phyloP scores from a whole-genome alignment of 2,329 filamentous ascomycete species.

The Alternaria brassicae region DNA sequence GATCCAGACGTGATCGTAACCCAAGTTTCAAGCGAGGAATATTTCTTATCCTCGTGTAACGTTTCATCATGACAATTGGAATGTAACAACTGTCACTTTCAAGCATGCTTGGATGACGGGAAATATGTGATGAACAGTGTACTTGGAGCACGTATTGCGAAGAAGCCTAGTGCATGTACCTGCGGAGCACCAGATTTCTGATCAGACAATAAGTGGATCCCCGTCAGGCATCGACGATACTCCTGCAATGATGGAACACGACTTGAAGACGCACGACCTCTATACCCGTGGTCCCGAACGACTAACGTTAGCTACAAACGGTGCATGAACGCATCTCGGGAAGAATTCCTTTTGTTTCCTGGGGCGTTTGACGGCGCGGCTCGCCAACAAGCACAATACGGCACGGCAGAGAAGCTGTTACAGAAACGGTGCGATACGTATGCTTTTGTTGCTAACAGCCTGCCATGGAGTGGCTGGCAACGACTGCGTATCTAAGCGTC shows the following conservation, averaged over 20 bases:
- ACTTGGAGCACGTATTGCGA: too few species aligned
- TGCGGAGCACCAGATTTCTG: neutral
- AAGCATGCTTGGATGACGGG: neutral
- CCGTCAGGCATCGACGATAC: neutral
- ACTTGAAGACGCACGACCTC: neutral
- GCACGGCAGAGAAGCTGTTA: conserved; percentile 9
- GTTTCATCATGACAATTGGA: neutral
- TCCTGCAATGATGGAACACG: conserved; percentile 13
- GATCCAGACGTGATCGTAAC: neutral
- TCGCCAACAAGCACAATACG: conserved; percentile 7
- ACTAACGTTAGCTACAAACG: neutral
- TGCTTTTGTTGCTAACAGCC: conserved; percentile 3
- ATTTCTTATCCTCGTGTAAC: neutral
- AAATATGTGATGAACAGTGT: too few species aligned
- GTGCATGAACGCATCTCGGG: conserved; percentile 14
- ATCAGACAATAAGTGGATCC: conserved; percentile 6
- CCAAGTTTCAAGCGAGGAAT: neutral
- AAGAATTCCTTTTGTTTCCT: conserved; percentile 19
- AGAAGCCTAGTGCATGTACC: neutral
- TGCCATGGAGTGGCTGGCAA: conserved; percentile 4
- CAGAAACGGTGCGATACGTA: conserved; percentile 9
- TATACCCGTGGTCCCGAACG: neutral
- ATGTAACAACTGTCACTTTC: neutral
- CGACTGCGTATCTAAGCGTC: conserved; percentile 1
- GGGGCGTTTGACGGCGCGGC: conserved; percentile 11